Evolutionary conservation across 2,329 filamentous ascomycete species (phyloP).

Genomic region (Myotisia sp.): DNA sequence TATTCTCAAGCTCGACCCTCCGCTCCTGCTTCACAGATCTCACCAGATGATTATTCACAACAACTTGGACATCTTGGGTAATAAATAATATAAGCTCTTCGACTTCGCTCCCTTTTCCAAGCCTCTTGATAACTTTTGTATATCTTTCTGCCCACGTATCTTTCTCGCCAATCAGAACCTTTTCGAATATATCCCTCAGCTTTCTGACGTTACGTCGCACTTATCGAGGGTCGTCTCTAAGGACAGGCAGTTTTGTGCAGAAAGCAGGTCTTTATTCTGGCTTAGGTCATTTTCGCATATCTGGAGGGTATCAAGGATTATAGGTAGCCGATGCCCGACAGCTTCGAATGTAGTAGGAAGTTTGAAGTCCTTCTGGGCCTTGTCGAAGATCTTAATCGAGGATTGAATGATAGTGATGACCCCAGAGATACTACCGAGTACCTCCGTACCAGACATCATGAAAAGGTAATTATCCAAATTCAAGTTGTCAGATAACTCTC

Average conservation of each 20-base stretch:
- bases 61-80: neutral
- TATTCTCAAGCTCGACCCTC: neutral
- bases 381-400: neutral
- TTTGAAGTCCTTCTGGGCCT: neutral
- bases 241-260: neutral
- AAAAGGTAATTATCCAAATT: too few species aligned
- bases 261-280: neutral
- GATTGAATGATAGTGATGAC: neutral
- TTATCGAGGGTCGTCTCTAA: neutral
- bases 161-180: neutral
- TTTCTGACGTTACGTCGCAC: neutral
- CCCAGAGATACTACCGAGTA: neutral
- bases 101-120: slow-evolving; percentile 1
- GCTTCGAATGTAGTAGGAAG: neutral
- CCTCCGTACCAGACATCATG: slow-evolving; percentile 5
- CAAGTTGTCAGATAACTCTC: too few species aligned
- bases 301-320: slow-evolving; percentile 1
- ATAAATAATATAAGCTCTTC: neutral
- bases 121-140: neutral
- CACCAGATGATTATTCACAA: neutral
- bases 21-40: neutral
- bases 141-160: neutral
- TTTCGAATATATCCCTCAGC: slow-evolving; percentile 1
- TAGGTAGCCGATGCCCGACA: neutral
- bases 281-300: neutral